Conservation (phyloP, 768 basidiomycete genomes). For the Lyophyllum decastes region DNA sequence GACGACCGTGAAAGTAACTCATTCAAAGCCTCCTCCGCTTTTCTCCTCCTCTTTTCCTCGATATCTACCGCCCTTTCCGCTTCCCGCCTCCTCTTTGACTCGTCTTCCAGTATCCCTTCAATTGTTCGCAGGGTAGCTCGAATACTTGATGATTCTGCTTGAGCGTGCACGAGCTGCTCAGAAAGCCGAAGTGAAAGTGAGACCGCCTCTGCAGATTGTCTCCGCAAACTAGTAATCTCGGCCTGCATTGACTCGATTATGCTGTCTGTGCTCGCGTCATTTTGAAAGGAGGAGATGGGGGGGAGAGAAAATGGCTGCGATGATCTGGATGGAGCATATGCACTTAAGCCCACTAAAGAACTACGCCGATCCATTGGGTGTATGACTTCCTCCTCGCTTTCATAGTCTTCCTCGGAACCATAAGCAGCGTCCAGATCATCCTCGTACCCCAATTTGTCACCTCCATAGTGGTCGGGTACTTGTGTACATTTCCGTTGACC, state of each 20-base stretch:
- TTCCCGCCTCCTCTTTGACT: constrained; percentile 56
- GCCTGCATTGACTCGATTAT: constrained; percentile 63
- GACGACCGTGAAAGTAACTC: constrained; percentile 29
- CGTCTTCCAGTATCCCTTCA: constrained; percentile 63
- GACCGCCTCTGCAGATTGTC: constrained; percentile 69
- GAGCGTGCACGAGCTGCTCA: constrained; percentile 68
- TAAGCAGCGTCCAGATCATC: constrained; percentile 19
- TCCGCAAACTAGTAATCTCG: constrained; percentile 64
- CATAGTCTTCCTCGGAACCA: constrained; percentile 50
- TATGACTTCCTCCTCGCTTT: constrained; percentile 69
- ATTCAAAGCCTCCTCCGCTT: constrained; percentile 52
- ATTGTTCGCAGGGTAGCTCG: constrained; percentile 54
- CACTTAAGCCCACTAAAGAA: constrained; percentile 37
- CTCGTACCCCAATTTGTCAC: constrained; percentile 16
- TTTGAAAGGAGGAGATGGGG: constrained; percentile 40
- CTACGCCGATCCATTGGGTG: constrained; percentile 46
- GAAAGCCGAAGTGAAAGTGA: constrained; percentile 64
- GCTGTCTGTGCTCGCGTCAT: constrained; percentile 31
- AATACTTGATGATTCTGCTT: constrained; percentile 58
- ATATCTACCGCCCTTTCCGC: constrained; percentile 55
- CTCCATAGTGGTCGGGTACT: constrained; percentile 3
- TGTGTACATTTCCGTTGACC: neutral
- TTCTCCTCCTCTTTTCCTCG: constrained; percentile 44
- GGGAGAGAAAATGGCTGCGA: constrained; percentile 41
- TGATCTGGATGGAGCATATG: constrained; percentile 29